A percentile compares a stretch with the other conserved stretches of the same genome.
Conservation (phyloP, 257 asterid species). For the Gentiana straminea region DNA sequence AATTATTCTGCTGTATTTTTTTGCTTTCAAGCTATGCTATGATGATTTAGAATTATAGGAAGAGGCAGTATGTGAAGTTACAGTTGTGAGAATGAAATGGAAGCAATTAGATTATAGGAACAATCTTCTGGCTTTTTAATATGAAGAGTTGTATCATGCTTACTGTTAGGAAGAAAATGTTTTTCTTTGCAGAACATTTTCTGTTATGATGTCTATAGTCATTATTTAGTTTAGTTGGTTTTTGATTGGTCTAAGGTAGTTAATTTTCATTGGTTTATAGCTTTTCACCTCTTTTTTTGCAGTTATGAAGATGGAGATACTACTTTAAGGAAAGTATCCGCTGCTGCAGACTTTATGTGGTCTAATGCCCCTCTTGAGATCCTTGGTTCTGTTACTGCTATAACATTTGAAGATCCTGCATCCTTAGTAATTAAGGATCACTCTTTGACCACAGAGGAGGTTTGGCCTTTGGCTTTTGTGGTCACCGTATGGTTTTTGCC, state of each 20-base stretch:
- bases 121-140: neutral
- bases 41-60: too few species aligned
- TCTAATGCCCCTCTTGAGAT: conserved; percentile 62
- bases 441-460: conserved; percentile 71
- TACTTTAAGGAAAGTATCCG: conserved; percentile 49
- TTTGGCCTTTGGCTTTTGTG: conserved; percentile 6
- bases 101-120: neutral
- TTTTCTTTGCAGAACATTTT: neutral
- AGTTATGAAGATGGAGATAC: conserved; percentile 90
- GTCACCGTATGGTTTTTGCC: neutral
- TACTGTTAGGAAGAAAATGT: neutral
- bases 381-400: conserved; percentile 67
- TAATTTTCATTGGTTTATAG: neutral
- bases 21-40: neutral
- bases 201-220: neutral
- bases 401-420: conserved; percentile 51
- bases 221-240: neutral
- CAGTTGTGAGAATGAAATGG: too few species aligned
- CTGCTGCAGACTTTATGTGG: conserved; percentile 75
- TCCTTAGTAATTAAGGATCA: conserved; percentile 58
- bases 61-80: too few species aligned
- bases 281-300: neutral
- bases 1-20: neutral
- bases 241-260: neutral
- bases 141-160: neutral